These are phyloP conservation scores for Fusarium papillatum DNA, from an alignment of 2,329 filamentous ascomycete species.

Conservation along the genomic window DNA sequence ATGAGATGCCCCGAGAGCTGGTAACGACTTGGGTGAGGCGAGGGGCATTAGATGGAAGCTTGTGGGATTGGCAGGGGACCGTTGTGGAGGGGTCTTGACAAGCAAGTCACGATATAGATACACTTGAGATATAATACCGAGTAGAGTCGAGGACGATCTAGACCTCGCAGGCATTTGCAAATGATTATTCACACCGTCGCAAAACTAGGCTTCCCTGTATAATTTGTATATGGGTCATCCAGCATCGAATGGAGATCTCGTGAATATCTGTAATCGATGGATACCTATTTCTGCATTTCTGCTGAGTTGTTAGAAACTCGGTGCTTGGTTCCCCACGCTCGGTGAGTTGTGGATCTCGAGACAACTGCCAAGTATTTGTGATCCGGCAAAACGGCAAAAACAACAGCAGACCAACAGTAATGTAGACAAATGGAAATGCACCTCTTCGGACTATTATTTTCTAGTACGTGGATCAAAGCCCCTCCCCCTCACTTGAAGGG, in stretches of 20 bases:
- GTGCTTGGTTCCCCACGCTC: background rate
- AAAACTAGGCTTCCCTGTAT: background rate
- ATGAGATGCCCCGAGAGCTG: conserved; percentile 51
- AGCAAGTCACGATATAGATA: background rate
- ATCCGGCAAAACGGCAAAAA: conserved; percentile 4
- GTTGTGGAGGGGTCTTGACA: conserved; percentile 21
- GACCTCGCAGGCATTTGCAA: background rate
- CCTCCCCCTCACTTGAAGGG: background rate
- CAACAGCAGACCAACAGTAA: background rate
- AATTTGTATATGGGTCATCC: background rate
- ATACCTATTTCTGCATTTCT: background rate
- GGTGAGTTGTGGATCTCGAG: background rate
- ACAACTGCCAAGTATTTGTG: background rate
- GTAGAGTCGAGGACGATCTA: background rate
- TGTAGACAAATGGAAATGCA: background rate
- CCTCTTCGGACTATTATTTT: background rate
- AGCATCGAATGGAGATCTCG: background rate
- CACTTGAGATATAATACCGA: background rate
- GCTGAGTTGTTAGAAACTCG: background rate
- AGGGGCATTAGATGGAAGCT: conserved; percentile 54
- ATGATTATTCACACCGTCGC: background rate
- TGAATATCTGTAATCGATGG: background rate
- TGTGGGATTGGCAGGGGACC: conserved; percentile 52
- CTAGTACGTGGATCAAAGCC: background rate
- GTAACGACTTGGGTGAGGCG: conserved; percentile 58